Base-by-base conservation (phyloP, 2,329 filamentous ascomycete species). In the Claviceps pazoutovae region DNA sequence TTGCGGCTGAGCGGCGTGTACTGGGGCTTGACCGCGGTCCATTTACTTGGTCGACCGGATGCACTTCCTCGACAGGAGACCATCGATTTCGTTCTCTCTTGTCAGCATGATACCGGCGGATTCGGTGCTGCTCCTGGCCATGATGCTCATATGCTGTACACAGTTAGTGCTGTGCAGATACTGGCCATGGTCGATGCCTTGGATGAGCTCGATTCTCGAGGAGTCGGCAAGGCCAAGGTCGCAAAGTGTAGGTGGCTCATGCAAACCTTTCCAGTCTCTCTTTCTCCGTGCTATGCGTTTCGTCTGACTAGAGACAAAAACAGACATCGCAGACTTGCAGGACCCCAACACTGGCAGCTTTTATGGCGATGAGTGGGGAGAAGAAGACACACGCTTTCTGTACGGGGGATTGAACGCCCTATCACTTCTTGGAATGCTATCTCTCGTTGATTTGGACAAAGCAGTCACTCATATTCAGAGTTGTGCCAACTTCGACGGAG, bases 111-210 rank as follows among this genome's bases (percentile, higher is more conserved):
- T 1, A 86, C 76, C 63, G 93, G 93, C 48, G 93, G 93, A 14
- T 97, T 98, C 64, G 90, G 90, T 47, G 90, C 93, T 51, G 90
- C 91, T 13, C 93, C 93, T 0, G 86, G 87, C 5, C 93, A 98
- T 66, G 93, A 98, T 70, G 82, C 91, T 26, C 93, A 98, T 67
- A 88, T 98, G 80, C 79, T 97, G 50, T 96, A 91, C 66, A 98
- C 93, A 51, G 86, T 93, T 64, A 96, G 89, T 70, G 90, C 88
- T 50, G 84, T 98, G 60, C 93, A 98, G 72, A 89, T 96, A 59
- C 76, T 98, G 49, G 87, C 86, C 58, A 88, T 86, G 63, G 71
- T 95, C 30, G 85, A 95, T 69, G 93, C 85, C 30, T 75, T 96
- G 59, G 84, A 84, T 55, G 86, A 91, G 59, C 77, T 98, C 34